phyloP scores from a whole-genome alignment of 441 rosid genomes.

The Gossypium trilobum region DNA sequence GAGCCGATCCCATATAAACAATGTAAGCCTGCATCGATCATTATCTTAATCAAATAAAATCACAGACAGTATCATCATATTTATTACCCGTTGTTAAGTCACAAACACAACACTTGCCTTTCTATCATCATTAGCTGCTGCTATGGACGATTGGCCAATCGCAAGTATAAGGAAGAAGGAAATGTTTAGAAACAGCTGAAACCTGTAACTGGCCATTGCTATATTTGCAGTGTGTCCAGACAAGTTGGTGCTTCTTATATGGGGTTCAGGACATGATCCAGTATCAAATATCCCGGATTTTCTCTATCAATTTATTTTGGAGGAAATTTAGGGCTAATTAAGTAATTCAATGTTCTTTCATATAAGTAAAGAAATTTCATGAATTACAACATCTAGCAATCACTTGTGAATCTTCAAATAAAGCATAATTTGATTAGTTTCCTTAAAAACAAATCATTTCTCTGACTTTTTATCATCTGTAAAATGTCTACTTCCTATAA shows the following conservation, averaged over 20 bases:
- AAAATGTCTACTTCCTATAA: no score
- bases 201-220: conserved; percentile 1
- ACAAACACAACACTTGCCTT: not conserved
- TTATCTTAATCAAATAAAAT: not conserved
- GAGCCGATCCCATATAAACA: conserved; percentile 7
- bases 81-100: not conserved
- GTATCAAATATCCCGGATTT: not conserved
- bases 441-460: not conserved
- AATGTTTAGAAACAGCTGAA: not conserved
- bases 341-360: not conserved
- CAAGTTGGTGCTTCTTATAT: not conserved
- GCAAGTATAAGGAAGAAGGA: not conserved
- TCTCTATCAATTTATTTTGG: not conserved
- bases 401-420: not conserved
- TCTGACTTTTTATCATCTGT: not conserved
- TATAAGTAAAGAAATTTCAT: not conserved
- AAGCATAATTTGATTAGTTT: not conserved
- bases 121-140: not conserved
- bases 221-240: not conserved
- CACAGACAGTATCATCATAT: not conserved
- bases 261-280: not conserved
- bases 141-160: not conserved
- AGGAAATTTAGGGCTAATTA: not conserved
- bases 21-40: not conserved
- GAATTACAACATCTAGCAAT: not conserved